Evolutionary conservation across 768 basidiomycete species (phyloP), one percentile per base, ranked within the genome.

Genomic region (Mycena vitilis): DNA sequence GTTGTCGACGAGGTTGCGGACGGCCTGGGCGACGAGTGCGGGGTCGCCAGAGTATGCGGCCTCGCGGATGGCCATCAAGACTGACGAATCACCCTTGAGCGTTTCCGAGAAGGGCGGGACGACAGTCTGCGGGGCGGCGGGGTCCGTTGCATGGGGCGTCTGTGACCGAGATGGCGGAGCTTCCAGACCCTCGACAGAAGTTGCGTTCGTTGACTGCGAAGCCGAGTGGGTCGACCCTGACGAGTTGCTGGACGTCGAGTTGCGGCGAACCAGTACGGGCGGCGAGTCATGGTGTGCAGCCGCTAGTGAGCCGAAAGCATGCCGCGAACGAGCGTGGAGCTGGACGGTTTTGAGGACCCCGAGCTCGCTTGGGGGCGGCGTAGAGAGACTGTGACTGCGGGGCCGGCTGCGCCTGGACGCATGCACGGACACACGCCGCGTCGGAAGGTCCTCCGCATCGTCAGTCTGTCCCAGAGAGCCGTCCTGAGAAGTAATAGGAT

Each of bases 281-380:
- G 80, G 22, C 81, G 73, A 48, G 12, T 62, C 60, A 30, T 68
- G 72, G 8, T 71, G 59, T 15, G 62, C 64, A 5, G 10, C 15
- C 12, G 53, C 9, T 70, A 59, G 7, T 72, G 64, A 18, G 73
- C 59, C 36, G 62, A 91, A 89, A 0, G 86, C 83, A 71, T 92
- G 92, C 1, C 83, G 83, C 13, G 88, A 83, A 13, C 89, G 86
- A 13, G 88, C 84, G 71, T 92, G 90, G 10, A 87, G 79, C 69
- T 91, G 88, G 6, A 93, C 87, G 1, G 87, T 85, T 68, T 88
- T 83, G 47, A 94, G 75, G 13, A 93, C 89, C 37, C 88, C 83
- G n/a, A 87, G 79, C 52, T 75, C 84, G 71, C 9, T 42, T 10
- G 48, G 22, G 57, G 47, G 22, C 2, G 47, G 22, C 2, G 88